These are phyloP conservation scores for Podospora conica DNA, from an alignment of 495 filamentous ascomycete species.

Conservation along the genomic window DNA sequence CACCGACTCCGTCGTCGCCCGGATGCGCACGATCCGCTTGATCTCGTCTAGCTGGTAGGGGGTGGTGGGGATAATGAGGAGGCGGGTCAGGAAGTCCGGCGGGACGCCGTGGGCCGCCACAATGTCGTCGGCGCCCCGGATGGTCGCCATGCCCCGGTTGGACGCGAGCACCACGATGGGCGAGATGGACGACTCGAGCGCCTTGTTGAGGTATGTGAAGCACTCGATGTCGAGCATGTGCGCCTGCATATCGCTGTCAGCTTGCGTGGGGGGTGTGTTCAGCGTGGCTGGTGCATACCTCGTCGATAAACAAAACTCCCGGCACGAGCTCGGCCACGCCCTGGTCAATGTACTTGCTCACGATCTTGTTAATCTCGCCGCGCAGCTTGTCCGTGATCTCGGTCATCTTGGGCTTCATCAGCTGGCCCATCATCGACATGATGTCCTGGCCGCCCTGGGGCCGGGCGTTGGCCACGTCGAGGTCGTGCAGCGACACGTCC, in stretches of 20 bases:
- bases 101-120: constrained; percentile 88
- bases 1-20: constrained; percentile 73
- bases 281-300: constrained; percentile 51
- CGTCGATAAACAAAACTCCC: constrained; percentile 96
- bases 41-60: constrained; percentile 82
- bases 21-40: constrained; percentile 76
- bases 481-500: constrained; percentile 91
- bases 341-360: constrained; percentile 96
- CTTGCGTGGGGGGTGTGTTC: neutral
- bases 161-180: constrained; percentile 97
- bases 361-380: constrained; percentile 95
- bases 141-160: constrained; percentile 85
- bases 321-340: constrained; percentile 96
- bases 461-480: constrained; percentile 92
- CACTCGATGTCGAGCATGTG: constrained; percentile 99
- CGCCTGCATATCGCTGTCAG: constrained; percentile 48
- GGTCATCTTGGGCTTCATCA: constrained; percentile 98
- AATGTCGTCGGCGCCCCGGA: constrained; percentile 78
- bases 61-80: constrained; percentile 91
- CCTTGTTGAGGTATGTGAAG: constrained; percentile 98
- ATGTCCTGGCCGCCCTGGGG: constrained; percentile 97
- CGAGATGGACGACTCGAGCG: constrained; percentile 84
- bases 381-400: constrained; percentile 97
- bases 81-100: constrained; percentile 81
- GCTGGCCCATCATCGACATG: constrained; percentile 99